Evolutionary conservation across 306 rosid genomes (phyloP), one percentile per base, ranked within the genome.

Genomic region (Datisca glomerata): DNA sequence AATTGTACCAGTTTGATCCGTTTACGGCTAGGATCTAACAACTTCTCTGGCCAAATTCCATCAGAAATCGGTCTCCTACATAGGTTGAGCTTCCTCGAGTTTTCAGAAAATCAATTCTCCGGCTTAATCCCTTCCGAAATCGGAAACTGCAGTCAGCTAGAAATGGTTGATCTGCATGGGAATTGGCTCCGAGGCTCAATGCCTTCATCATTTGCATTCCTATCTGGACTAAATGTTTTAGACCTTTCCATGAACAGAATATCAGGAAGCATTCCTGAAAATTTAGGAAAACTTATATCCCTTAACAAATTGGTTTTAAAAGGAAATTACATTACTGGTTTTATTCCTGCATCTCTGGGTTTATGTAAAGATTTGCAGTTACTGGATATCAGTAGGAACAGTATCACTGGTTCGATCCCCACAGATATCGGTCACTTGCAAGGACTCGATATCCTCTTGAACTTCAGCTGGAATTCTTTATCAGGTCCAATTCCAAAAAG

Each of bases 81-180:
- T 23, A 66, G 69, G 36, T 58, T 87, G 65, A 82, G 71, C 64
- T 87, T 87, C 55, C 81, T 87, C 4, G 96, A 87, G 54, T 45
- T 87, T 49, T 82, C 96, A 41, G 68, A 72, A 56, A 87, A 87
- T 65, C 63, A 24, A 34, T 67, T 87, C 38, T 61, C 47, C 19
- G 85, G 82, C 49, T 68, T 53, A 49, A 76, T 87, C 51, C 94
- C 94, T 15, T 18, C 45, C 20, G 87, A 79, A 66, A 67, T 87
- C 10, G 96, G 96, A 28, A 63, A 64, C 61, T 87, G 96, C 64
- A 58, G 56, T 68, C 61, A 79, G 36, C 72, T 87, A 41, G 87
- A 87, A 65, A 76, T 87, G 96, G 76, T 87, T 59, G 94, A 87
- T 68, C 60, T 87, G 72, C 94, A 82, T 51, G 67, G 47, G 38